Evolutionary conservation across 2,329 filamentous ascomycete genomes (phyloP).

Genomic region (Tolypocladium sp.): DNA sequence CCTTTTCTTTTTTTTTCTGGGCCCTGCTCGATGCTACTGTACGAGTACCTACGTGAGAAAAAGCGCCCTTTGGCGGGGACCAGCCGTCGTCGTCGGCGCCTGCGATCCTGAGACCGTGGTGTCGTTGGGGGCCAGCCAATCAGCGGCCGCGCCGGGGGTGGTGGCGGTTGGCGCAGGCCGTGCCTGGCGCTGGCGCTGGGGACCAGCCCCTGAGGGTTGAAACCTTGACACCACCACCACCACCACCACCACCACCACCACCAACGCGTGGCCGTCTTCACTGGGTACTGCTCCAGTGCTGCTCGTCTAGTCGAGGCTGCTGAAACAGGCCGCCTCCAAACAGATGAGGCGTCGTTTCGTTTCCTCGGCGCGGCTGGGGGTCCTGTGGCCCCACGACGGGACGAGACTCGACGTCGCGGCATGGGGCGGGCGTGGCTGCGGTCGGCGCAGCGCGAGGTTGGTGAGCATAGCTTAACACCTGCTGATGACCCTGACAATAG

Average conservation of each 20-base stretch:
- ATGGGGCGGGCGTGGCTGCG: too few relatives aligned
- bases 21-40: neutral
- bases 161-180: neutral
- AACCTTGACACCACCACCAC: neutral
- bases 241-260: neutral
- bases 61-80: neutral
- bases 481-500: too few relatives aligned
- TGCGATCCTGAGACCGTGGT: conserved; percentile 1
- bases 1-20: neutral
- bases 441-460: too few relatives aligned
- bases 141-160: neutral
- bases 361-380: neutral
- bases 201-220: neutral
- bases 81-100: neutral
- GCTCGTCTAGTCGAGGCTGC: neutral
- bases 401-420: neutral
- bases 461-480: too few relatives aligned
- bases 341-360: neutral
- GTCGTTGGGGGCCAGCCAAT: conserved; percentile 3
- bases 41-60: neutral
- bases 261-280: neutral
- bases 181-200: conserved; percentile 2
- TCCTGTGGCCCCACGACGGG: neutral
- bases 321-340: neutral
- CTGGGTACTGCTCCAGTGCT: neutral